A percentile compares a stretch with the other conserved stretches of the same genome.
phyloP scores from a whole-genome alignment of 2,329 filamentous ascomycete genomes.

The Cryphonectria naterciae region DNA sequence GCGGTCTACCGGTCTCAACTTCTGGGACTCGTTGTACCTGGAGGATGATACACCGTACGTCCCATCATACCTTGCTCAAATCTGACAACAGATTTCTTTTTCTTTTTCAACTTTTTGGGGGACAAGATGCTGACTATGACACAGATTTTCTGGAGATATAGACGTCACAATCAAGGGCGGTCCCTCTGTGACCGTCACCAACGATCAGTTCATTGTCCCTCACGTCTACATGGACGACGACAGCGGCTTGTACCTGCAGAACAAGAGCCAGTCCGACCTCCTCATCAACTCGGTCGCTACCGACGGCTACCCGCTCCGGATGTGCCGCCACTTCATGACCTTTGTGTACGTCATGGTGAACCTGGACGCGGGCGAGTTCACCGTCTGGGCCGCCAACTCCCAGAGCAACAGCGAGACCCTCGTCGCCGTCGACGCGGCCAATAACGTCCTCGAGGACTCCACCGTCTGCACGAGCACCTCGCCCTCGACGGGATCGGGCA shows the following conservation, averaged over 20 bases:
- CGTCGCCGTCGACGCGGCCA: neutral
- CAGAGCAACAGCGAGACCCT: slow-evolving; percentile 3
- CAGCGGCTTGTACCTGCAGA: neutral
- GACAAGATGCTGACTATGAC: neutral
- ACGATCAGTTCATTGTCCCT: slow-evolving; percentile 10
- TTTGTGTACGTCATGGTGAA: neutral
- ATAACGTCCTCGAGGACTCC: neutral
- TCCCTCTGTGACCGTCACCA: slow-evolving; percentile 11
- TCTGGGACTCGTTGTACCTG: slow-evolving; percentile 9
- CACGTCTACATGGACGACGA: slow-evolving; percentile 5
- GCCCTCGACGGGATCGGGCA: neutral
- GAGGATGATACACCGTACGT: slow-evolving; percentile 5
- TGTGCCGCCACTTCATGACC: neutral
- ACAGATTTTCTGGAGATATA: slow-evolving; percentile 7
- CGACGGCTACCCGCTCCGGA: slow-evolving; percentile 5
- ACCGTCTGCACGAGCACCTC: neutral
- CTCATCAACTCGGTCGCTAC: slow-evolving; percentile 13
- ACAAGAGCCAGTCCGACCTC: slow-evolving; percentile 3
- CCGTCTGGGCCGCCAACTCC: slow-evolving; percentile 1
- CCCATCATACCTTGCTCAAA: neutral
- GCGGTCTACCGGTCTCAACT: slow-evolving; percentile 13
- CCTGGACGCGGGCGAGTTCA: neutral
- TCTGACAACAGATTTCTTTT: neutral
- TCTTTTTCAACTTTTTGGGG: too few relatives aligned
- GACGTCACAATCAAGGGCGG: slow-evolving; percentile 10